A percentile compares a stretch with the other conserved stretches of the same genome.
Conservation (phyloP, 352 stramenopile genomes). For the Globisporangium polare region DNA sequence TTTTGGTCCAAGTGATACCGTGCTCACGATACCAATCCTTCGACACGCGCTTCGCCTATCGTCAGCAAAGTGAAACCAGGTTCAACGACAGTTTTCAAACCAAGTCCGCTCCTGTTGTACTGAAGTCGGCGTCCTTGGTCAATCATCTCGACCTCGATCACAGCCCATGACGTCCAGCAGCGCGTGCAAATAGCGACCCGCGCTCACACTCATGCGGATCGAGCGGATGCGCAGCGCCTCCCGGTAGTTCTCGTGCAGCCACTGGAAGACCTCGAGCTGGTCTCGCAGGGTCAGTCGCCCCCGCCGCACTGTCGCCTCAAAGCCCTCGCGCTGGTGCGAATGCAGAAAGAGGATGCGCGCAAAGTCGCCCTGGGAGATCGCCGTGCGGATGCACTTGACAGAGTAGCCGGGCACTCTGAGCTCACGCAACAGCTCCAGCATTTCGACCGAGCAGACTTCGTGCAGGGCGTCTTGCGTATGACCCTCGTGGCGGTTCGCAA, state of each 20-base stretch:
- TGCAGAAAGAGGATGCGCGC: constrained; percentile 7
- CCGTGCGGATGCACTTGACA: neutral
- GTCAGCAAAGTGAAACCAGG: too few species aligned
- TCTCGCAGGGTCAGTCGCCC: neutral
- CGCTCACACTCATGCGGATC: neutral
- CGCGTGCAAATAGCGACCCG: constrained; percentile 2
- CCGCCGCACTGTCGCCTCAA: neutral
- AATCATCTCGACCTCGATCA: neutral
- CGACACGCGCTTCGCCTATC: too few species aligned
- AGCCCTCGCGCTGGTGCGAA: neutral
- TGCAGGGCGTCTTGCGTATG: constrained; percentile 14
- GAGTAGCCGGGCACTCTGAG: neutral
- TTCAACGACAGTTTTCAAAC: too few species aligned
- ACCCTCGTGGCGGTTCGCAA: constrained; percentile 10
- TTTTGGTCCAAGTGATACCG: too few species aligned
- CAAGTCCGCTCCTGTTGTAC: too few species aligned
- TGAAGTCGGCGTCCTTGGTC: too few species aligned
- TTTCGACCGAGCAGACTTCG: neutral
- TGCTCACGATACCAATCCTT: too few species aligned
- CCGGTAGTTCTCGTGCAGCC: constrained; percentile 3
- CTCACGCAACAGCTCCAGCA: constrained; percentile 10
- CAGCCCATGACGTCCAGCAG: constrained; percentile 2
- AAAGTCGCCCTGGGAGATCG: constrained; percentile 2
- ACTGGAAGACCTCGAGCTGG: constrained; percentile 12
- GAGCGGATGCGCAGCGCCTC: neutral